Conservation (phyloP, 1,284 basidiomycete genomes). For the Pyrrhoderma noxium region DNA sequence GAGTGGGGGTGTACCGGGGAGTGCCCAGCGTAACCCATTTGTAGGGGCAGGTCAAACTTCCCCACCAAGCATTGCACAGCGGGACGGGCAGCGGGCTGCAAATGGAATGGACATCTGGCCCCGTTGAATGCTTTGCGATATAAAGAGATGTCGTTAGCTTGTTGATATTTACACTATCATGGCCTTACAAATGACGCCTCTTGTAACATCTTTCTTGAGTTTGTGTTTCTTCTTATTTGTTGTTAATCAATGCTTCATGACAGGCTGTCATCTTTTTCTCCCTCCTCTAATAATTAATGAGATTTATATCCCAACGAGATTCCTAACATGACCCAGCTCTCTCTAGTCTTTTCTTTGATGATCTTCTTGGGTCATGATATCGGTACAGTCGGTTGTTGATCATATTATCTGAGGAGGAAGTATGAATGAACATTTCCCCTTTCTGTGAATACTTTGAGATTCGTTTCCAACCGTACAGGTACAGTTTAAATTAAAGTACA, state of each 20-base stretch:
- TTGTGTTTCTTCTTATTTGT: not conserved
- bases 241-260: not conserved
- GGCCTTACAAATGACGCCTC: not conserved
- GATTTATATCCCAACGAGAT: too few species aligned
- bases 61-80: constrained; percentile 35
- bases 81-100: constrained; percentile 49
- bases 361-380: too few species aligned
- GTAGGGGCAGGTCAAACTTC: constrained; percentile 18
- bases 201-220: not conserved
- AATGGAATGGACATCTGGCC: constrained; percentile 73
- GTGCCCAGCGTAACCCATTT: constrained; percentile 54
- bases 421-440: too few species aligned
- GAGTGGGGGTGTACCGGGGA: constrained; percentile 32
- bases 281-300: not conserved
- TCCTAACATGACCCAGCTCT: too few species aligned
- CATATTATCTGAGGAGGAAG: too few species aligned
- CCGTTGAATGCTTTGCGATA: constrained; percentile 33
- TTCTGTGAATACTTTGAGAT: too few species aligned
- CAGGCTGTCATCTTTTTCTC: not conserved
- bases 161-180: not conserved
- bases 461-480: too few species aligned
- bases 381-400: too few species aligned
- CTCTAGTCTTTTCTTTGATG: too few species aligned
- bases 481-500: too few species aligned
- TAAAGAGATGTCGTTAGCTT: not conserved